Conservation (phyloP, 2,329 filamentous ascomycete genomes). For the Clonostachys byssicola region DNA sequence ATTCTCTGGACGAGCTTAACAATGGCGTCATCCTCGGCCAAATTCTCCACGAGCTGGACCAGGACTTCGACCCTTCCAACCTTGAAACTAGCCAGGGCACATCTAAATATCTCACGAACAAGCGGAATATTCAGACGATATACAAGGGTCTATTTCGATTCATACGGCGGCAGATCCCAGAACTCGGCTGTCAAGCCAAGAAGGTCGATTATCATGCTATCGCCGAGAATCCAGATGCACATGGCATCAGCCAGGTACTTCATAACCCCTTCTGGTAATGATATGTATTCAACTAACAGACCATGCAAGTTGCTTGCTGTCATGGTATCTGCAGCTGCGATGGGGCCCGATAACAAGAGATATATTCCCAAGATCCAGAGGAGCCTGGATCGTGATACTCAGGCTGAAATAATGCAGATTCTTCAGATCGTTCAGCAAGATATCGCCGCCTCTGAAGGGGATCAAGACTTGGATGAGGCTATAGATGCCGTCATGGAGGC, state of each 20-base stretch:
- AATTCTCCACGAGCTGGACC: constrained; percentile 54
- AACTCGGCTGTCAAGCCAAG: constrained; percentile 46
- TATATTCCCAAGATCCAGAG: constrained; percentile 44
- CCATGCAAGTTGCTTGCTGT: constrained; percentile 53
- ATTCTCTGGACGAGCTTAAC: constrained; percentile 44
- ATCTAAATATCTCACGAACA: constrained; percentile 39
- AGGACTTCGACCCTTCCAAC: constrained; percentile 49
- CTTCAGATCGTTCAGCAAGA: constrained; percentile 35
- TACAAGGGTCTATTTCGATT: constrained; percentile 52
- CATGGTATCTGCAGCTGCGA: constrained; percentile 56
- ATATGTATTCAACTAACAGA: background rate
- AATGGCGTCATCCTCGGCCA: constrained; percentile 51
- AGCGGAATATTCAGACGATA: constrained; percentile 48
- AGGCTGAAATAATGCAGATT: constrained; percentile 40
- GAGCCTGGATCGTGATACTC: constrained; percentile 33
- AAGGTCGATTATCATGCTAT: constrained; percentile 53
- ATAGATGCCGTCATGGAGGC: constrained; percentile 33
- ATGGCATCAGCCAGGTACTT: constrained; percentile 44
- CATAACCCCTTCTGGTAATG: background rate
- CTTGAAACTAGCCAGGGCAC: constrained; percentile 41
- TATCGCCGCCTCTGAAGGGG: constrained; percentile 24
- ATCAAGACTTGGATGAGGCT: constrained; percentile 31
- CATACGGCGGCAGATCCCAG: constrained; percentile 46
- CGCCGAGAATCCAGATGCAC: constrained; percentile 49
- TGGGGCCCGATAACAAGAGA: constrained; percentile 49